Conservation (phyloP, 106 monocot species). For the Xerophyta viscosa region DNA sequence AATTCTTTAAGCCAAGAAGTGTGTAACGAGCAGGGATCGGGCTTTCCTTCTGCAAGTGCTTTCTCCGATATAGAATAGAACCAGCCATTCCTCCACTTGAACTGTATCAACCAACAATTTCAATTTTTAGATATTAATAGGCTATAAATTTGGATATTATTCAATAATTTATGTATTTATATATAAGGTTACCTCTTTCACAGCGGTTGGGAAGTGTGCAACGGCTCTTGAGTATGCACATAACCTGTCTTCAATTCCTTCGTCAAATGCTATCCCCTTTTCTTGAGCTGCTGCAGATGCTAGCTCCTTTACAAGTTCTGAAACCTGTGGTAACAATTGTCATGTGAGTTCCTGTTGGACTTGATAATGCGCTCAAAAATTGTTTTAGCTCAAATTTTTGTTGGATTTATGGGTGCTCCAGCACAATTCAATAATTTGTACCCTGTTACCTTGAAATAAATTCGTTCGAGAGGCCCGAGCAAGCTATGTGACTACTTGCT, state of each 20-base stretch:
- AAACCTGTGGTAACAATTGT: constrained; percentile 33
- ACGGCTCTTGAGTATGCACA: constrained; percentile 91
- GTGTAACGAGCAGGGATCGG: constrained; percentile 90
- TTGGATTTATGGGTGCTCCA: too few relatives aligned
- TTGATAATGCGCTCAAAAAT: not conserved
- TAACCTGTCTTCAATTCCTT: constrained; percentile 68
- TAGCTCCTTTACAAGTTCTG: constrained; percentile 61
- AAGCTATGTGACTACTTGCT: too few relatives aligned
- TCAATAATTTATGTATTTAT: not conserved
- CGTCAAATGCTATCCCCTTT: constrained; percentile 52
- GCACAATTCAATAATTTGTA: too few relatives aligned
- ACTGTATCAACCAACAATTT: constrained; percentile 24
- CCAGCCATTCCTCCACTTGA: constrained; percentile 99
- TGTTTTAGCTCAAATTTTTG: too few relatives aligned
- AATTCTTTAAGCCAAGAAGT: constrained; percentile 92
- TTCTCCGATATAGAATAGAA: constrained; percentile 86
- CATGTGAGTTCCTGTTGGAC: not conserved
- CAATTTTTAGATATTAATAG: not conserved
- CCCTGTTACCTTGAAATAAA: too few relatives aligned
- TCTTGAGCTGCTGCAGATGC: constrained; percentile 72
- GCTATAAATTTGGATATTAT: not conserved
- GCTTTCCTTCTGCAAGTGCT: constrained; percentile 59
- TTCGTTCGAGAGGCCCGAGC: too few relatives aligned
- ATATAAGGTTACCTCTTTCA: constrained; percentile 59
- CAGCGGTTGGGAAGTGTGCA: constrained; percentile 89